Conservation (phyloP, 257 asterid genomes). For the Cruciata laevipes region DNA sequence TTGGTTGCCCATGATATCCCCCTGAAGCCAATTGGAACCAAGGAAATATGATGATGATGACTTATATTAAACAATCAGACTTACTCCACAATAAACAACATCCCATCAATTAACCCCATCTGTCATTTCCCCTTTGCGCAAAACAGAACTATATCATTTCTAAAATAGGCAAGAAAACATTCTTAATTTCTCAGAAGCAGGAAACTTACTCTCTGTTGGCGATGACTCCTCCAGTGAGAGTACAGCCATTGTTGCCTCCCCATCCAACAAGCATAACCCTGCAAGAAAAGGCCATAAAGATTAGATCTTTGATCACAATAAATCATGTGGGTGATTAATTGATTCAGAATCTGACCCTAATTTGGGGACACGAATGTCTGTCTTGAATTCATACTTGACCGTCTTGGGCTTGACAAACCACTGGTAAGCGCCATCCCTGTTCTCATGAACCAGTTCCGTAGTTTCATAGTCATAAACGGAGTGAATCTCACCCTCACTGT, state of each 20-base stretch:
- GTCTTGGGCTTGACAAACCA: slow-evolving; percentile 94
- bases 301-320: background rate
- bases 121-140: background rate
- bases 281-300: slow-evolving; percentile 1
- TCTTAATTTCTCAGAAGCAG: background rate
- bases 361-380: slow-evolving; percentile 72
- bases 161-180: background rate
- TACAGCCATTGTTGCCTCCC: slow-evolving; percentile 98
- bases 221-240: slow-evolving; percentile 88
- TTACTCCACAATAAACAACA: background rate
- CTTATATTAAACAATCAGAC: too few species aligned
- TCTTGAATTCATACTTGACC: slow-evolving; percentile 78
- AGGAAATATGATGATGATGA: background rate
- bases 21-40: slow-evolving; percentile 49
- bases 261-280: slow-evolving; percentile 99
- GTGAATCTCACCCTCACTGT: slow-evolving; percentile 68
- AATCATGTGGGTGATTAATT: background rate
- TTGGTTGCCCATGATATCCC: slow-evolving; percentile 99
- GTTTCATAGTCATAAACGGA: slow-evolving; percentile 78
- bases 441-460: slow-evolving; percentile 90
- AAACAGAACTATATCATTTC: background rate
- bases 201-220: slow-evolving; percentile 83
- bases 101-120: background rate
- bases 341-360: slow-evolving; percentile 44
- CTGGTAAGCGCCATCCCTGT: slow-evolving; percentile 60